Base-by-base conservation (phyloP, 257 asterid genomes). In the Scutellaria barbata region DNA sequence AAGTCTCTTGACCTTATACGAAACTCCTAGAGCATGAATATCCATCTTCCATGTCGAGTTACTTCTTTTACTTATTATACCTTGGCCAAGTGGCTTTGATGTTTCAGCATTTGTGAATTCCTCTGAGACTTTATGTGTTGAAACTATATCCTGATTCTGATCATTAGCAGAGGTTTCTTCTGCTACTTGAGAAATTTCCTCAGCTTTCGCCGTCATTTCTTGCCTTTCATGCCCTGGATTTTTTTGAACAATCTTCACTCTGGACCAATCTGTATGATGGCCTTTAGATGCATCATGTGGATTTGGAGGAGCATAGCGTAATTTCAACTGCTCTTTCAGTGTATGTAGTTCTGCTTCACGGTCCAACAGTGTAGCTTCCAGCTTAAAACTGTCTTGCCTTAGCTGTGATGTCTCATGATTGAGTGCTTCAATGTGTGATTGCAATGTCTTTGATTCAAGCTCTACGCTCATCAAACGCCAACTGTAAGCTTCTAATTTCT, bases 11-110 rank as follows among this genome's bases (percentile, higher is more conserved):
- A 93, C 84, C 84, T 89, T 90, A 80, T 84, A 89, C 0, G 95
- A 84, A 58, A 94, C 88, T 75, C 97, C 97, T 20, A 90, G 96
- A 47, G 97, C 94, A 66, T 90, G 92, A 66, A 90, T 82, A 77
- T 90, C 96, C 95, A 89, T 84, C 81, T 80, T 94, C 92, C 90
- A 80, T 1, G 79, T 33, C 6, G 87, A 82, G 46, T 39, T 74
- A 16, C 42, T 59, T 53, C 66, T 66, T 60, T 71, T 81, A 17
- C 69, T 51, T 22, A 30, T 30, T 30, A 30, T 4, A 30, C 69
- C 75, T 46, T 76, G 76, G 69, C 70, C 78, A 35, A 16, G 48
- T 48, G 81, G 73, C 7, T 78, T 66, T 50, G 88, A 86, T 30
- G 81, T 63, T 73, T 62, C 87, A 55, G 66, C 66, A 12, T 57